Evolutionary conservation across 495 filamentous ascomycete species (phyloP), one percentile per base, ranked within the genome.

Genomic region (Aspergillus wentii): DNA sequence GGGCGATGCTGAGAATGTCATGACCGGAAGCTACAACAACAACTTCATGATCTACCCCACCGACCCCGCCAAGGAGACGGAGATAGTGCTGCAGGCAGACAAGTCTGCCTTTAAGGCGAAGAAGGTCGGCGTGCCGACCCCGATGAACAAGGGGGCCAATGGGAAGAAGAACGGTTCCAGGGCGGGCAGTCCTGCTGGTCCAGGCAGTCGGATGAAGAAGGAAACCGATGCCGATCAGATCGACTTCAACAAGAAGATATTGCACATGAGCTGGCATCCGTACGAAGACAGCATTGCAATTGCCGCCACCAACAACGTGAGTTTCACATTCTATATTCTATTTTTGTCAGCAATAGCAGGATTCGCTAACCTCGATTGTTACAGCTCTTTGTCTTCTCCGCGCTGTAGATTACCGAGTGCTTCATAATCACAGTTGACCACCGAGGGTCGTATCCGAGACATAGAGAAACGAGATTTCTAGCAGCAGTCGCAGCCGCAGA

Each of bases 31-130:
- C 59, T 98, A 98, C 73, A 98, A 98, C 78, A 98, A 98, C 68
- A 98, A 98, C 68, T 98, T 98, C 74, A 98, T 98, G 92, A 98
- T 98, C 51, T 98, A 98, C 64, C 92, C 92, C 1, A 92, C 90
- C 21, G 90, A 96, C 49, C 86, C 88, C 5, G 83, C 88, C 44
- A 90, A 91, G 66, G 94, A 98, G 54, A 90, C 91, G 5, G 92
- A 98, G 65, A 88, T 98, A 30, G 92, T 98, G 30, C 66, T 98
- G 40, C 92, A 98, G 65, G 92, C 92, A 15, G 92, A 98, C 63
- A 98, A 98, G 67, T 94, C 88, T 23, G 92, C 92, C 11, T 98
- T 98, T 75, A 98, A 98, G 69, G 94, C 94, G 14, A 98, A 98
- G 81, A 98, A 97, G 71, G 90, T 98, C 41, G 92, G 92, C 36